Conservation (phyloP, 371 early-diverging fungal genomes). For the Mucor plumbeus region DNA sequence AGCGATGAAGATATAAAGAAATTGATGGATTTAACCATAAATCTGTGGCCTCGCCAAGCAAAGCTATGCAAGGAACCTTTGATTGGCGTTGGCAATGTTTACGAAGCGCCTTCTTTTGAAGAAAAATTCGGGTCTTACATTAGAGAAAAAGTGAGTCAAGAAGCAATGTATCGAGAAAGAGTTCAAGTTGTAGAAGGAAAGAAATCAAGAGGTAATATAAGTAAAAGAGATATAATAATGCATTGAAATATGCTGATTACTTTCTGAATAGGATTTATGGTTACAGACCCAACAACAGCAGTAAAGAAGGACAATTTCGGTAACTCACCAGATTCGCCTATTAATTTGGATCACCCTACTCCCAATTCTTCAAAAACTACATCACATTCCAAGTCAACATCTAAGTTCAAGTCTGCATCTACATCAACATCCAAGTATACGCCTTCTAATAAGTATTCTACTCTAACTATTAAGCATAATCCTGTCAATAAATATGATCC, state of each 20-base stretch:
- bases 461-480: background rate
- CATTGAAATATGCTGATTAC: background rate
- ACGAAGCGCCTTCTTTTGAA: background rate
- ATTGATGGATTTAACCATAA: background rate
- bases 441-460: background rate
- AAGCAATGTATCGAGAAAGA: slow-evolving; percentile 2
- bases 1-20: slow-evolving; percentile 9
- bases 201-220: background rate
- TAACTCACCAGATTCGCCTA: background rate
- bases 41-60: slow-evolving; percentile 1
- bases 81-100: background rate
- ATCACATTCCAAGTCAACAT: background rate
- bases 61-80: background rate
- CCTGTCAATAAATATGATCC: background rate
- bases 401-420: background rate
- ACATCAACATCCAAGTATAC: background rate
- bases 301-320: background rate
- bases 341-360: background rate
- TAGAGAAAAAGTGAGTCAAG: slow-evolving; percentile 4
- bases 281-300: background rate
- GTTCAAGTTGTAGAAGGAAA: slow-evolving; percentile 5
- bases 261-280: background rate
- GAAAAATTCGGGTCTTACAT: background rate
- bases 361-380: background rate
- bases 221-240: background rate